Evolutionary conservation across 805 yeast species (phyloP).

Genomic region (Brettanomyces naardenensis): DNA sequence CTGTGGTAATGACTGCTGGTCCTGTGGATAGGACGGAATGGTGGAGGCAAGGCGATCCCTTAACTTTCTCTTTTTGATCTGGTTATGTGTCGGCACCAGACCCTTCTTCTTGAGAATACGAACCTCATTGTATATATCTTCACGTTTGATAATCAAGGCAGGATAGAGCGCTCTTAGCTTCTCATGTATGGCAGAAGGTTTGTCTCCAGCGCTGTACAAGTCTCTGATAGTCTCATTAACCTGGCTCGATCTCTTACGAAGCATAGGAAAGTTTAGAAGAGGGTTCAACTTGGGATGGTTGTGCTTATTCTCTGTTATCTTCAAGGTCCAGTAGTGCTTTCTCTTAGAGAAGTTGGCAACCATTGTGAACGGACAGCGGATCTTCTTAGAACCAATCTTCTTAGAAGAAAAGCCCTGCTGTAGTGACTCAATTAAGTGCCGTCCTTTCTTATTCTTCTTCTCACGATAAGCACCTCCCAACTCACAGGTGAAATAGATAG

Average conservation of each 20-base stretch:
- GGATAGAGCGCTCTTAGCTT: slow-evolving; percentile 44
- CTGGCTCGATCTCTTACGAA: slow-evolving; percentile 45
- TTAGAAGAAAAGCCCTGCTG: slow-evolving; percentile 8
- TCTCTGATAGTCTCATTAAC: slow-evolving; percentile 44
- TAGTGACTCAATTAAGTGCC: neutral
- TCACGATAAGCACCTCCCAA: slow-evolving; percentile 50
- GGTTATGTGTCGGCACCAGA: slow-evolving; percentile 11
- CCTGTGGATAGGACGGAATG: neutral
- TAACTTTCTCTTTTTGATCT: neutral
- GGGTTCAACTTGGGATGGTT: slow-evolving; percentile 54
- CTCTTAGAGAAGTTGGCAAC: slow-evolving; percentile 46
- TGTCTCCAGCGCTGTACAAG: slow-evolving; percentile 45
- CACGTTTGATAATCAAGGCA: slow-evolving; percentile 46
- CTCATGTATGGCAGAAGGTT: slow-evolving; percentile 46
- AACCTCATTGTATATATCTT: slow-evolving; percentile 51
- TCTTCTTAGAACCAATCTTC: slow-evolving; percentile 36
- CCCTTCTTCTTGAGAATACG: slow-evolving; percentile 46
- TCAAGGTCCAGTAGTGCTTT: slow-evolving; percentile 42
- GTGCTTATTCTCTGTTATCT: slow-evolving; percentile 48
- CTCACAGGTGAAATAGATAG: slow-evolving; percentile 53
- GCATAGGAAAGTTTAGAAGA: slow-evolving; percentile 47
- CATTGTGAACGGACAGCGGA: slow-evolving; percentile 52
- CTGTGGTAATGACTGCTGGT: neutral
- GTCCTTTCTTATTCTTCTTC: slow-evolving; percentile 28
- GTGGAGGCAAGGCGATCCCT: neutral